Base-by-base conservation (phyloP, 805 yeast species). In the Pichia nanzhaoensis region DNA sequence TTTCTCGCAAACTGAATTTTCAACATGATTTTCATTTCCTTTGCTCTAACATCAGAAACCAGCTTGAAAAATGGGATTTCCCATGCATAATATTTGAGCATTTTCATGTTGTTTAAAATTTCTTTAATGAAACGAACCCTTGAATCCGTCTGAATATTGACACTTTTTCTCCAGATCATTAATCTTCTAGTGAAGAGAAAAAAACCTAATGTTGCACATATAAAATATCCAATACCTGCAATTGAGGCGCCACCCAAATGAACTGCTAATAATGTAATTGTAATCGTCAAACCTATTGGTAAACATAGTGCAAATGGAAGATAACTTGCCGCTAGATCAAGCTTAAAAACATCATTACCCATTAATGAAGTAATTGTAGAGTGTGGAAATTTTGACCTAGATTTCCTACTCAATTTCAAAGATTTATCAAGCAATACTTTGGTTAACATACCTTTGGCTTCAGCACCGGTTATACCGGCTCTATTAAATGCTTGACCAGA, bases 41-140 rank as follows among this genome's bases (percentile, higher is more conserved):
- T 57, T 0, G 58, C 55, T 59, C 97, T 75, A 22, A 77, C 69
- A 12, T 69, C 71, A 13, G 76, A 57, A 31, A 90, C 73, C 42
- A 73, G 67, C 9, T 71, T 61, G 44, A 71, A 70, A 59, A 87
- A 90, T 1, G 96, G 89, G 28, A 70, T 71, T 64, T 90, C 97
- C 96, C 96, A 90, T 1, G 95, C 85, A 60, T 89, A 90, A 60
- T 75, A 84, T 66, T 90, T 90, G 61, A 90, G 85, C 60, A 82
- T 73, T 57, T 84, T 86, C 73, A 90, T 76, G 52, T 84, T 79
- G 56, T 75, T 79, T 51, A 90, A 69, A 24, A 88, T 76, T 61
- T 90, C 98, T 52, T 85, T 82, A 61, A 88, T 80, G 40, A 77
- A 70, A 38, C 78, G 72, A 20, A 90, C 87, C 57, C 98, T 79